Base-by-base conservation (phyloP, 2,329 filamentous ascomycete genomes). In the Colletotrichum plurivorum region DNA sequence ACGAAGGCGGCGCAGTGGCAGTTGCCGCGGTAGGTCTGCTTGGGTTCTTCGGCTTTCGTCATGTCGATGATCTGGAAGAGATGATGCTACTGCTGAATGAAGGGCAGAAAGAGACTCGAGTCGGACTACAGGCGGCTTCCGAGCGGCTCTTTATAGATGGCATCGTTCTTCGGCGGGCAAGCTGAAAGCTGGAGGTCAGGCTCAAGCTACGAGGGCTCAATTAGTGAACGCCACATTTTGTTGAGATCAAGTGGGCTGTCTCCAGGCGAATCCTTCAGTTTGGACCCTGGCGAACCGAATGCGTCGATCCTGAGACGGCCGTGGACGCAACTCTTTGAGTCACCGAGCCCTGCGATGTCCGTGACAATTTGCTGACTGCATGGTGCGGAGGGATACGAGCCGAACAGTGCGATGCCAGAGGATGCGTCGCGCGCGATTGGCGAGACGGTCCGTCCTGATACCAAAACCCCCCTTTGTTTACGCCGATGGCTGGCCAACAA, bases 1-100 rank as follows among this genome's bases (percentile, higher is more conserved):
- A 87, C 79, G 71, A 86, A 87, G 46, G 82, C 80, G 6, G 81
- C 83, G 76, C 88, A 90, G 76, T 89, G 87, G 80, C 87, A 90
- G 76, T 86, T 89, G 76, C 86, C 87, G 22, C 87, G 81, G 76
- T 89, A 87, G 15, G 82, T 84, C 70, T 80, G 49, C 25, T 61
- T 61, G 2, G 43, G 49, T n/a, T 67, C 63, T 43, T 67, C 51
- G 25, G 51, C 3, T 10, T 15, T 18, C n/a, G 49, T 31, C 67
- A 69, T 8, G 4, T 55, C 16, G 16, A 16, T 36, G 12, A 16
- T 57, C 16, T 20, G 41, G 16, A 45, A 6, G 39, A 45, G 18
- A 20, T 57, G 31, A 43, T 25, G 41, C 39, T 45, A 20, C 18
- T 45, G 54, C 20, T 10, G 22, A 41, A 43, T 43, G 41, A n/a